Base-by-base conservation (phyloP, 306 rosid species). In the Quercus engelmannii region DNA sequence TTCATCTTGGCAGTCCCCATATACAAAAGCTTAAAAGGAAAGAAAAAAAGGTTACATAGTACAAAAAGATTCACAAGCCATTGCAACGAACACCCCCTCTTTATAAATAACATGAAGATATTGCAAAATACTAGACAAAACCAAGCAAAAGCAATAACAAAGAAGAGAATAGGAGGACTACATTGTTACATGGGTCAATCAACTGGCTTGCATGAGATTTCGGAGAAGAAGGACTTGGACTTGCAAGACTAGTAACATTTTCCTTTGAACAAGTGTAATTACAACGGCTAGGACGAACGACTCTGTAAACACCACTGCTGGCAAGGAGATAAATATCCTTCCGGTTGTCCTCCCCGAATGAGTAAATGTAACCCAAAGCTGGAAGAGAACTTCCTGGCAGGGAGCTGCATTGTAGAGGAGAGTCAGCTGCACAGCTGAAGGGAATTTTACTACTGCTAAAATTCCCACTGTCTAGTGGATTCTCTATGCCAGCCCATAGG, bases 231-330 rank as follows among this genome's bases (percentile, higher is more conserved):
- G 88, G 88, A 46, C 78, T 31, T 2, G 80, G 78, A 55, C 83
- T 71, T 74, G 85, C 51, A 49, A 31, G 71, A 20, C 86, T 61
- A n/a, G 91, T 81, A 5, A 67, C 90, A 62, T 79, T 89, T 82
- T 94, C 98, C 89, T 76, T 85, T 2, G 92, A 82, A 86, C 92
- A 89, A 62, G 83, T 69, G 87, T 86, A 89, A 17, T 78, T 87
- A 74, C 98, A 94, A 38, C 97, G 97, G 41, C 97, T 89, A 1
- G 98, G 94, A 15, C 89, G 89, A 74, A 83, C 93, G 38, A 94
- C 84, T 61, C 98, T 81, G 84, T 90, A 92, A 71, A 94, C 96
- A 4, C 98, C 98, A 0, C 64, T 49, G 85, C 89, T 87, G 64
- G 98, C 56, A 62, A 92, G 96, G 69, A 92, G 1, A 63, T 83